Conservation (phyloP, 495 filamentous ascomycete genomes). For the Aspergillus sparsus region DNA sequence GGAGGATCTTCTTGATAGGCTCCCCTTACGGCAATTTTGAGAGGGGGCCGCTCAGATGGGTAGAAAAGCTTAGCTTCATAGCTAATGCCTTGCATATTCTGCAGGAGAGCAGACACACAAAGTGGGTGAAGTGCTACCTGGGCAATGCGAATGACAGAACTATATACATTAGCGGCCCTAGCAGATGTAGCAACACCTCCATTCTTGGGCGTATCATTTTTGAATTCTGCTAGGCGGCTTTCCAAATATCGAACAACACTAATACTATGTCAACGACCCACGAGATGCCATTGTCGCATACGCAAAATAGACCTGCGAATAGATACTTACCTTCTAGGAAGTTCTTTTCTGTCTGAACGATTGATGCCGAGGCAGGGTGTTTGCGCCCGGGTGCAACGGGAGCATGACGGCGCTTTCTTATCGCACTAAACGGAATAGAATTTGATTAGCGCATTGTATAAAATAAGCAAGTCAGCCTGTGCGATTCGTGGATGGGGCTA, state of each 20-base stretch:
- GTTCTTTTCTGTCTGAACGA: background rate
- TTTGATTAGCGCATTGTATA: background rate
- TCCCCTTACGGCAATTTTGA: background rate
- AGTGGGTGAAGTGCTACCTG: background rate
- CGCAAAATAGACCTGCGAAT: background rate
- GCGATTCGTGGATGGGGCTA: too few species aligned
- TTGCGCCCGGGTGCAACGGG: background rate
- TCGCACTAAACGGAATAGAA: background rate
- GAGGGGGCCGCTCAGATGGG: background rate
- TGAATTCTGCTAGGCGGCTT: background rate
- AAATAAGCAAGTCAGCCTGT: too few species aligned
- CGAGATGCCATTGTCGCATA: too few species aligned
- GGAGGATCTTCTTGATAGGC: background rate
- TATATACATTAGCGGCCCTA: background rate
- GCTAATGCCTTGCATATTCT: background rate
- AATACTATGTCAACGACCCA: background rate
- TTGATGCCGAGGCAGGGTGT: slow-evolving; percentile 1
- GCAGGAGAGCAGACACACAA: background rate
- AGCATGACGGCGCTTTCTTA: slow-evolving; percentile 1
- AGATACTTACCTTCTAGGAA: background rate
- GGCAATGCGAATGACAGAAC: background rate
- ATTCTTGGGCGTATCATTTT: background rate
- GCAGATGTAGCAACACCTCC: background rate
- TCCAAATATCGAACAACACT: background rate
- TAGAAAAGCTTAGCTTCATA: background rate